Base-by-base conservation (phyloP, 805 yeast species). In the Metschnikowia continentalis region DNA sequence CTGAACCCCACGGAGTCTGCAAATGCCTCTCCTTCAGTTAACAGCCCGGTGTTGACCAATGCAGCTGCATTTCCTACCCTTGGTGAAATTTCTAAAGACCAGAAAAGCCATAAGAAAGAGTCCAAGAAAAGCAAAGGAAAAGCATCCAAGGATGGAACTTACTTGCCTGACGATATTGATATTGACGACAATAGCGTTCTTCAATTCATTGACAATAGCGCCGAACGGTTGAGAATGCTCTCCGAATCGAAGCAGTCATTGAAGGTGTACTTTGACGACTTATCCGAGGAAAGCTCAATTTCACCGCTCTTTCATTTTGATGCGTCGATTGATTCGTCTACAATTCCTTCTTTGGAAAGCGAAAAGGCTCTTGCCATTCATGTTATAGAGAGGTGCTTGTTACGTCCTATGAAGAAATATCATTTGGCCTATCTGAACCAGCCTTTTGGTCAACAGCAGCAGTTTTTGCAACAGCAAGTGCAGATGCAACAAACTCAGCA, bases 31-130 rank as follows among this genome's bases (percentile, higher is more conserved):
- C 77, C 80, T 6, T 61, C 76, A 3, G 68, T 67, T 6, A 63
- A 65, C 42, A 62, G 61, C 47, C 62, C 69, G 6, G 68, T 71
- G 20, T 62, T 77, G 55, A 72, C 82, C 3, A 74, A 78, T 58
- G 62, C 77, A 14, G 74, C 81, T 4, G 80, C 86, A 2, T 82
- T 83, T 73, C 85, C 87, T 45, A 75, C 86, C 1, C 69, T 82
- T 53, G 82, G 83, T 3, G 78, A 73, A 53, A 72, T 73, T 19
- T 66, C 69, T 57, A 69, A 65, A 52, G 73, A 72, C 17, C 73
- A 68, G 50, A 69, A 67, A 49, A 57, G 53, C n/a, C 71, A 58
- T 42, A 61, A 61, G 60, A 58, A 61, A 48, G 66, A 64, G 57
- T 63, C 64, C 51, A 66, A 67, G 51, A 62, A 61, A 50, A 61